These are phyloP conservation scores for Colletotrichum horii DNA, from an alignment of 2,329 filamentous ascomycete genomes.

Conservation along the genomic window DNA sequence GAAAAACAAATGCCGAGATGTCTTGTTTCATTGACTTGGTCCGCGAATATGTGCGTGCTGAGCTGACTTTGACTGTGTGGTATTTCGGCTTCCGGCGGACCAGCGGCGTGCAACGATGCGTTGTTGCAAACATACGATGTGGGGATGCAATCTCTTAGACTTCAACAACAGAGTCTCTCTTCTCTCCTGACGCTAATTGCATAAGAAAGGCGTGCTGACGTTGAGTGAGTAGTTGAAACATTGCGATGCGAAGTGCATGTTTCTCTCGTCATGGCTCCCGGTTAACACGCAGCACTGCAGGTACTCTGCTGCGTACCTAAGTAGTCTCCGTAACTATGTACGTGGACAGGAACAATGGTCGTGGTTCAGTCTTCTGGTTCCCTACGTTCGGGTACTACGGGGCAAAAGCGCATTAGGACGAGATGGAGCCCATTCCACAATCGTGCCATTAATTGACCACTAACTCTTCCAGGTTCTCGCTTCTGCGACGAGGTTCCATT, in stretches of 20 bases:
- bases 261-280: background rate
- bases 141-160: background rate
- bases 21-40: conserved; percentile 1
- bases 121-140: background rate
- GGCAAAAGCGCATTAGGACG: background rate
- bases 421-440: background rate
- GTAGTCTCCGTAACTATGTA: background rate
- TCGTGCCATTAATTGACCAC: background rate
- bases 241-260: background rate
- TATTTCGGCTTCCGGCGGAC: background rate
- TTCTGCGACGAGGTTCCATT: background rate
- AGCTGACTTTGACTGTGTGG: background rate
- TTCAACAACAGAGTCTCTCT: background rate
- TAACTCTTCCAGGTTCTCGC: background rate
- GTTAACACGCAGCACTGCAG: background rate
- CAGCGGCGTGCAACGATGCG: background rate
- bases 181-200: background rate
- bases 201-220: background rate
- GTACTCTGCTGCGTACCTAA: background rate
- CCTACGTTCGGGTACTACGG: background rate
- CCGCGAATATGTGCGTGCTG: background rate
- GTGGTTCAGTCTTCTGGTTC: background rate
- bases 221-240: background rate
- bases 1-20: background rate
- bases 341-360: background rate